A percentile compares a stretch with the other conserved stretches of the same genome.
These are phyloP conservation scores for Kwoniella shandongensis DNA, from an alignment of 768 basidiomycete species.

Conservation along the genomic window DNA sequence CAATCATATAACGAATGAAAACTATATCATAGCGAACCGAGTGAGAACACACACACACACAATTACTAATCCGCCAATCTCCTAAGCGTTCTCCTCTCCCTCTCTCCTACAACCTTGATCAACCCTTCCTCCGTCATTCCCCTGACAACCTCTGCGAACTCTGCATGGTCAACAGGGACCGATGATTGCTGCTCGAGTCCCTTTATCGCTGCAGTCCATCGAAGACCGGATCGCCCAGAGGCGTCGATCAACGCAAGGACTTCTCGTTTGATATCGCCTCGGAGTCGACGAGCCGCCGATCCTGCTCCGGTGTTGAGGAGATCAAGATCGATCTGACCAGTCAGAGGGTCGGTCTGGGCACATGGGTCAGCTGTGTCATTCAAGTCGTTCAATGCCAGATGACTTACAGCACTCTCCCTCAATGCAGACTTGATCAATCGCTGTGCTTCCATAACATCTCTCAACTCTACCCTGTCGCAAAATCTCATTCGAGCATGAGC, in stretches of 20 bases:
- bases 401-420: slow-evolving; percentile 62
- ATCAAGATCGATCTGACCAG: slow-evolving; percentile 95
- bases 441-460: slow-evolving; percentile 85
- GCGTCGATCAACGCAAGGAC: slow-evolving; percentile 43
- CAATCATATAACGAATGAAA: no score
- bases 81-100: slow-evolving; percentile 75
- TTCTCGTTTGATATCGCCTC: slow-evolving; percentile 86
- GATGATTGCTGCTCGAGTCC: slow-evolving; percentile 79
- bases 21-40: no score
- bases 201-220: slow-evolving; percentile 80
- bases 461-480: slow-evolving; percentile 76
- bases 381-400: not conserved
- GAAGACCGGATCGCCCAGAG: slow-evolving; percentile 60
- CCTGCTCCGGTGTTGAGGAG: slow-evolving; percentile 92
- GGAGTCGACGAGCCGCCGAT: slow-evolving; percentile 75
- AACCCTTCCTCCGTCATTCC: slow-evolving; percentile 74
- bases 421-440: slow-evolving; percentile 97
- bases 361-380: not conserved
- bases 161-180: slow-evolving; percentile 71
- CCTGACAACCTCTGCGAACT: slow-evolving; percentile 63
- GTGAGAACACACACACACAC: not conserved
- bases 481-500: slow-evolving; percentile 97
- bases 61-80: slow-evolving; percentile 42
- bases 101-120: slow-evolving; percentile 81
- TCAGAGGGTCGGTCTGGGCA: slow-evolving; percentile 77